Conservation (phyloP, 257 asterid species). For the Henckelia pumila region DNA sequence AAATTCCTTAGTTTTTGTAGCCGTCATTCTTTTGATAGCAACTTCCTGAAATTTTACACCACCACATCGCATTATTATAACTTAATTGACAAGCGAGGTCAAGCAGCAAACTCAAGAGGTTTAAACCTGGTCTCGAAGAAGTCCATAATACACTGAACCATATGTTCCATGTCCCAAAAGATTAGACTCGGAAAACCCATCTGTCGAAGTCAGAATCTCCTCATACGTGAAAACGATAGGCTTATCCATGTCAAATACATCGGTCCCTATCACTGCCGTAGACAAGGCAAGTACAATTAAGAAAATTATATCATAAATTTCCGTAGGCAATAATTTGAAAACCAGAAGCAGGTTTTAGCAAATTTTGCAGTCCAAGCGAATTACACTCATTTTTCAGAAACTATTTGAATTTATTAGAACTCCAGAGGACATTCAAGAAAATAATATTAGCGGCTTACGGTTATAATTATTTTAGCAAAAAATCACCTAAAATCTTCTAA, state of each 20-base stretch:
- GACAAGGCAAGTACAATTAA: conserved; percentile 13
- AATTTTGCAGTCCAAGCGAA: background rate
- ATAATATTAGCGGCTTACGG: too few relatives aligned
- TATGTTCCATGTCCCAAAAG: conserved; percentile 93
- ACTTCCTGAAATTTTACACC: conserved; percentile 62
- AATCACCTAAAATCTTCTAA: background rate
- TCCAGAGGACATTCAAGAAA: too few relatives aligned
- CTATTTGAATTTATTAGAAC: too few relatives aligned
- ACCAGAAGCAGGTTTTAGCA: background rate
- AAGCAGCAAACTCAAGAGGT: conserved; percentile 16
- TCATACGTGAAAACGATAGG: conserved; percentile 70
- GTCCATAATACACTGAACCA: conserved; percentile 87
- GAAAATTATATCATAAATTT: conserved; percentile 1
- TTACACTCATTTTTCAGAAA: background rate
- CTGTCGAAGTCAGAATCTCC: conserved; percentile 70
- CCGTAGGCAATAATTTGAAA: background rate
- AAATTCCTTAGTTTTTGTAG: conserved; percentile 87
- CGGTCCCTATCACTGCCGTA: conserved; percentile 76
- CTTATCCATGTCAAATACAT: conserved; percentile 87
- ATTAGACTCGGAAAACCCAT: conserved; percentile 80
- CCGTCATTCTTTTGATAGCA: conserved; percentile 84
- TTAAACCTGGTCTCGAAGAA: conserved; percentile 81
- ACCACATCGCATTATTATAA: conserved; percentile 18
- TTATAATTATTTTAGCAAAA: too few relatives aligned
- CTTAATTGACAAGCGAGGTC: background rate